A percentile compares a stretch with the other conserved stretches of the same genome.
These are phyloP conservation scores for Fagus sylvatica DNA, from an alignment of 306 rosid species.

Conservation along the genomic window DNA sequence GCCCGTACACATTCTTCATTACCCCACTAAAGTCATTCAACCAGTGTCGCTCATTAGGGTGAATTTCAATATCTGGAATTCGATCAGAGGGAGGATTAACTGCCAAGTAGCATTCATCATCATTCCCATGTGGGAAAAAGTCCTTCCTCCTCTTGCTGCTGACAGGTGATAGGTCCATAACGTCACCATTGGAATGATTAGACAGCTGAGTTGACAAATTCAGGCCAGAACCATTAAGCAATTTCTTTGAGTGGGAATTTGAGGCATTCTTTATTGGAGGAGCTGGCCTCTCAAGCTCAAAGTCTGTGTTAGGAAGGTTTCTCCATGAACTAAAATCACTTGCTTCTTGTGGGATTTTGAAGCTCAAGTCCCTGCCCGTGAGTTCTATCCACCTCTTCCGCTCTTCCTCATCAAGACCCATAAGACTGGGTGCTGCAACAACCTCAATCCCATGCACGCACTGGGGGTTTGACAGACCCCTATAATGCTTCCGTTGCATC, in stretches of 20 bases:
- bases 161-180: constrained; percentile 64
- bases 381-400: constrained; percentile 84
- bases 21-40: constrained; percentile 77
- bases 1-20: constrained; percentile 75
- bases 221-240: constrained; percentile 78
- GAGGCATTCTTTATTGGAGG: constrained; percentile 49
- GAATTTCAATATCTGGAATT: constrained; percentile 54
- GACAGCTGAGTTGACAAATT: constrained; percentile 63
- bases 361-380: constrained; percentile 80
- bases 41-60: constrained; percentile 59
- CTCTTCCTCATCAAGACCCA: constrained; percentile 67
- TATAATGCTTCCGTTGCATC: constrained; percentile 92
- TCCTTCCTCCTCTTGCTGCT: constrained; percentile 72
- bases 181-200: constrained; percentile 60
- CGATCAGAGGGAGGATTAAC: constrained; percentile 31
- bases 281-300: constrained; percentile 81
- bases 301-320: constrained; percentile 76
- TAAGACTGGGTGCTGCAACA: constrained; percentile 62
- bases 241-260: constrained; percentile 65
- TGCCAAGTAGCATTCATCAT: constrained; percentile 64
- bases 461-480: constrained; percentile 94
- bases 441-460: constrained; percentile 89
- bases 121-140: constrained; percentile 62
- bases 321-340: constrained; percentile 91
- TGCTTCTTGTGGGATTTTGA: constrained; percentile 77